These are phyloP conservation scores for Luffa acutangula DNA, from an alignment of 306 rosid genomes.

Conservation along the genomic window DNA sequence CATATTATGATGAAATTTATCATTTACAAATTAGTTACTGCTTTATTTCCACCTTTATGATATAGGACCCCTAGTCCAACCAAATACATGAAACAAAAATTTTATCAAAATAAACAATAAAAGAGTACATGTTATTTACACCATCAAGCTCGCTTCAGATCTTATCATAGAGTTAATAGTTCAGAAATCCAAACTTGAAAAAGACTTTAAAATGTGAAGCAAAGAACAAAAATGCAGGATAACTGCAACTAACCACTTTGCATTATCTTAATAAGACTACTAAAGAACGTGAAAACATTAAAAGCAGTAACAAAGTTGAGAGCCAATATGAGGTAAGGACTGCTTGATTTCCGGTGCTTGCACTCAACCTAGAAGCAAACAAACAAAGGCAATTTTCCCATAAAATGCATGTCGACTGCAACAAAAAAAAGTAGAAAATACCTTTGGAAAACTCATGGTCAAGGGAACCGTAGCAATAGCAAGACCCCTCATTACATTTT, in stretches of 20 bases:
- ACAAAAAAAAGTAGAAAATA: conserved; percentile 15
- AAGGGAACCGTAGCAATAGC: conserved; percentile 87
- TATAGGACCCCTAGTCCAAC: not conserved
- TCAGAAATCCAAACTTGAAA: not conserved
- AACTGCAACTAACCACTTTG: not conserved
- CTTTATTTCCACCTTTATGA: not conserved
- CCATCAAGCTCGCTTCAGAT: not conserved
- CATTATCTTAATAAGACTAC: not conserved
- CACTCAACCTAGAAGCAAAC: not conserved
- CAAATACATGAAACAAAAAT: not conserved
- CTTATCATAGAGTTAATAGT: not conserved
- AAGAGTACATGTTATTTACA: not conserved
- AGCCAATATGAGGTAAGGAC: not conserved
- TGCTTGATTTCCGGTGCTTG: not conserved
- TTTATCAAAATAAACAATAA: not conserved
- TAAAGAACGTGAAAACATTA: not conserved
- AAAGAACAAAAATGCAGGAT: not conserved
- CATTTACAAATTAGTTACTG: not conserved
- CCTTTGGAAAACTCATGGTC: conserved; percentile 81
- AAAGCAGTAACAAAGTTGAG: not conserved
- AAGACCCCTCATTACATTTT: conserved; percentile 66
- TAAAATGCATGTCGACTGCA: not conserved
- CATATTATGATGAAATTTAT: not conserved
- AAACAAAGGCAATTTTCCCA: not conserved
- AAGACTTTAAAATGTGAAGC: not conserved